Percentiles rank a stretch among this genome's conserved stretches.
Conservation (phyloP, 2,329 filamentous ascomycete species). For the Claviceps sp. region DNA sequence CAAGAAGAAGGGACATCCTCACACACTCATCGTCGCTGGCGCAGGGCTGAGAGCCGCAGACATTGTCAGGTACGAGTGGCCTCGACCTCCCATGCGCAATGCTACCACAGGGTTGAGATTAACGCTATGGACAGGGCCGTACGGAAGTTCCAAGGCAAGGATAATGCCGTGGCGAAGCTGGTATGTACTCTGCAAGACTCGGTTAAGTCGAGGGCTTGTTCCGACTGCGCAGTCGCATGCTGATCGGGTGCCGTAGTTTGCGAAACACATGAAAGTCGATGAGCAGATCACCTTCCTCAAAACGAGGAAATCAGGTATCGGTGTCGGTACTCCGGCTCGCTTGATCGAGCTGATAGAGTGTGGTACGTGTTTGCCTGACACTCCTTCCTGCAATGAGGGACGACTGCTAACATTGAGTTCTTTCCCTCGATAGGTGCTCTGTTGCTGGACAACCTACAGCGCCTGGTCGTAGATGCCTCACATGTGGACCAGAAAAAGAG, state of each 20-base stretch:
- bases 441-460: slow-evolving; percentile 55
- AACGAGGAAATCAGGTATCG: slow-evolving; percentile 61
- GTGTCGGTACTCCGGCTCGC: slow-evolving; percentile 77
- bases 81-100: background rate
- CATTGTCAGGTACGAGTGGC: slow-evolving; percentile 49
- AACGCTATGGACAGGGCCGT: slow-evolving; percentile 40
- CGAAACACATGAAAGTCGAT: slow-evolving; percentile 92
- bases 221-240: background rate
- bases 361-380: slow-evolving; percentile 36
- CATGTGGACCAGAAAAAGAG: slow-evolving; percentile 92
- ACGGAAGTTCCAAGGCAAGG: slow-evolving; percentile 67
- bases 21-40: slow-evolving; percentile 78
- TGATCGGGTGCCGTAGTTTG: slow-evolving; percentile 43
- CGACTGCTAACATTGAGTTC: slow-evolving; percentile 1
- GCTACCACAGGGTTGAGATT: background rate
- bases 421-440: slow-evolving; percentile 40
- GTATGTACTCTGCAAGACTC: slow-evolving; percentile 20
- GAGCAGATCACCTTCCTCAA: slow-evolving; percentile 71
- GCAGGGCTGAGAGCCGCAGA: slow-evolving; percentile 81
- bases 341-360: slow-evolving; percentile 72
- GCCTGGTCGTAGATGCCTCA: slow-evolving; percentile 79
- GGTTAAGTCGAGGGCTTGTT: too few relatives aligned
- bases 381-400: background rate
- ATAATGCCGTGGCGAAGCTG: slow-evolving; percentile 70
- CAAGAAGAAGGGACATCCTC: slow-evolving; percentile 57